A percentile compares a stretch with the other conserved stretches of the same genome.
Conservation (phyloP, 257 asterid genomes). For the Nicotiana tabacum region DNA sequence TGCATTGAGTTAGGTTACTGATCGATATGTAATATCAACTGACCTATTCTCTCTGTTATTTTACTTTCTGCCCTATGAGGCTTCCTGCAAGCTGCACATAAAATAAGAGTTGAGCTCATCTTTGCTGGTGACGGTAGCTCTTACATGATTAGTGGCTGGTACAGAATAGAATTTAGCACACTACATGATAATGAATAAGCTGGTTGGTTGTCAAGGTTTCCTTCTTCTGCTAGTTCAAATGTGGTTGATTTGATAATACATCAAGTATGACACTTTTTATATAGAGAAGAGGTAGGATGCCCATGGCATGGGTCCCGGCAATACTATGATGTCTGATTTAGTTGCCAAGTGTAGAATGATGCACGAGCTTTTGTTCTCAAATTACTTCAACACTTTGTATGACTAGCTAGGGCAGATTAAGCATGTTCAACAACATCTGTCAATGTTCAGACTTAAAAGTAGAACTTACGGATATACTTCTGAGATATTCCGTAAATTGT, state of each 20-base stretch:
- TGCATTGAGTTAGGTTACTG: background rate
- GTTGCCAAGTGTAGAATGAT: background rate
- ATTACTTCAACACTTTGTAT: background rate
- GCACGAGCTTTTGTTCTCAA: background rate
- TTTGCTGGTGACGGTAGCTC: background rate
- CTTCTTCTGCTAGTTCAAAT: background rate
- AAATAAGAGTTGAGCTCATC: background rate
- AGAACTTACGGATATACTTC: background rate
- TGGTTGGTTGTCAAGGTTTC: background rate
- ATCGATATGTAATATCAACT: background rate
- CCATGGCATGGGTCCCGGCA: background rate
- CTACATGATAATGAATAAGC: background rate
- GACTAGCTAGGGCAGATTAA: background rate
- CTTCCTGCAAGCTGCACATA: background rate
- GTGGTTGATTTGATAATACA: background rate
- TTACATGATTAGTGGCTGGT: background rate
- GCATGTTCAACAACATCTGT: background rate
- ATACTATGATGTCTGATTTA: conserved; percentile 1
- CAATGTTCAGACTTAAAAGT: background rate
- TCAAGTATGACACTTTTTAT: background rate
- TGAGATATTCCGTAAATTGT: background rate
- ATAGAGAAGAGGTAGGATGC: background rate
- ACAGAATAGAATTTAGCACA: background rate
- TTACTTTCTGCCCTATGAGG: background rate
- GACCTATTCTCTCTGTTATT: background rate